phyloP scores from a whole-genome alignment of 495 filamentous ascomycete species.

The Mytilinidion resinicola region DNA sequence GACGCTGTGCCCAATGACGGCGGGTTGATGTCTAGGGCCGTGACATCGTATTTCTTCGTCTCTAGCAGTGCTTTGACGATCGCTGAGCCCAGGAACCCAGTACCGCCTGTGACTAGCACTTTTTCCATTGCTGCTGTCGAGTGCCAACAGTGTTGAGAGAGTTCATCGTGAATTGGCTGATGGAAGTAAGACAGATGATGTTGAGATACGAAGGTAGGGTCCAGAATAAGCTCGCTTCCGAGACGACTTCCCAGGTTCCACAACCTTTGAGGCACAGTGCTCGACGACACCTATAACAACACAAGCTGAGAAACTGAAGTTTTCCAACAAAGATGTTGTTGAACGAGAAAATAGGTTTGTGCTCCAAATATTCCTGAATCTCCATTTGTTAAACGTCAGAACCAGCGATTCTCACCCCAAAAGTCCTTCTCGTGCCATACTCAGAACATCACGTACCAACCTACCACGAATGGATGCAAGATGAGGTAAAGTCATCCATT shows the following conservation, averaged over 20 bases:
- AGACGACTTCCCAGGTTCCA: no score
- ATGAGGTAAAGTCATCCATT: slow-evolving; percentile 49
- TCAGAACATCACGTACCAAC: slow-evolving; percentile 69
- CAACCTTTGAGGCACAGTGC: no score
- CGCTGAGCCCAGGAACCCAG: slow-evolving; percentile 35
- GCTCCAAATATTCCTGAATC: background rate
- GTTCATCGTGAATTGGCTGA: no score
- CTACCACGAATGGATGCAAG: slow-evolving; percentile 90
- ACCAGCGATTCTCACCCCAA: slow-evolving; percentile 59
- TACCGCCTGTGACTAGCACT: slow-evolving; percentile 37
- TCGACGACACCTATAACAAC: no score
- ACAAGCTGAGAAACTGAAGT: no score
- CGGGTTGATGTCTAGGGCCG: slow-evolving; percentile 32
- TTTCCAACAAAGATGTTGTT: slow-evolving; percentile 12
- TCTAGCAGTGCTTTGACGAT: slow-evolving; percentile 30
- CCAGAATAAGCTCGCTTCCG: no score
- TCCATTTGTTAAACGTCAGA: slow-evolving; percentile 3
- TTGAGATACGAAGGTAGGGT: no score
- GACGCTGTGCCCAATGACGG: slow-evolving; percentile 11
- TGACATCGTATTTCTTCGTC: slow-evolving; percentile 24
- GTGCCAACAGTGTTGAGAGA: no score
- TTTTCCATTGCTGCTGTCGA: slow-evolving; percentile 6
- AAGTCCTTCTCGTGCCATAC: slow-evolving; percentile 75
- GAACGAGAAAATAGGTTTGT: slow-evolving; percentile 23
- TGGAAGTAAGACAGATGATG: no score